These are phyloP conservation scores for Roridomyces roridus DNA, from an alignment of 768 basidiomycete genomes.

Conservation along the genomic window DNA sequence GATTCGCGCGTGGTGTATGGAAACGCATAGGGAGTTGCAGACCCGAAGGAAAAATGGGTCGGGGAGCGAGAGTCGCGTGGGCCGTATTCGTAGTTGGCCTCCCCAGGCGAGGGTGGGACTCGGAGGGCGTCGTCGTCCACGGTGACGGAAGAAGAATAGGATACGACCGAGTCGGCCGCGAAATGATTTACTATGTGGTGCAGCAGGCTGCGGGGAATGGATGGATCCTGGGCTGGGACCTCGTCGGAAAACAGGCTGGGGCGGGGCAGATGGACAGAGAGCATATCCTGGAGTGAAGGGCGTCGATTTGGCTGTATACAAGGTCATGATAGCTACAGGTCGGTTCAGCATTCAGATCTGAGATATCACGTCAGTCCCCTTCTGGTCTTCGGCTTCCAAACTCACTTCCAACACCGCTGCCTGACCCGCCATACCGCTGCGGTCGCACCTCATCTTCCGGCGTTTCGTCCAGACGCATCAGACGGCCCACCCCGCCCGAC, in stretches of 20 bases:
- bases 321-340: too few relatives aligned
- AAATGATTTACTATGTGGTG: slow-evolving; percentile 30
- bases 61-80: slow-evolving; percentile 39
- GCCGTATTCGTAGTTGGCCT: slow-evolving; percentile 37
- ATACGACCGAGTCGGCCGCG: slow-evolving; percentile 30
- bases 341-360: too few relatives aligned
- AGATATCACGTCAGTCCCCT: too few relatives aligned
- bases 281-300: too few relatives aligned
- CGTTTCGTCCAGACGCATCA: too few relatives aligned
- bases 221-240: slow-evolving; percentile 21
- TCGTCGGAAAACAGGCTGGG: slow-evolving; percentile 27
- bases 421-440: too few relatives aligned
- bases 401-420: too few relatives aligned
- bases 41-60: slow-evolving; percentile 26
- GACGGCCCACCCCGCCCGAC: too few relatives aligned
- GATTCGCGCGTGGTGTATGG: slow-evolving; percentile 20
- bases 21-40: slow-evolving; percentile 30
- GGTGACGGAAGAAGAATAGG: slow-evolving; percentile 35
- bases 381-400: too few relatives aligned
- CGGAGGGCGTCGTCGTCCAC: slow-evolving; percentile 45
- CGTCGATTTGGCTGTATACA: too few relatives aligned
- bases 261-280: slow-evolving; percentile 25
- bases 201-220: slow-evolving; percentile 27
- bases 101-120: slow-evolving; percentile 40
- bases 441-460: too few relatives aligned